Evolutionary conservation across 441 rosid genomes (phyloP).

Genomic region (Manihot esculenta): DNA sequence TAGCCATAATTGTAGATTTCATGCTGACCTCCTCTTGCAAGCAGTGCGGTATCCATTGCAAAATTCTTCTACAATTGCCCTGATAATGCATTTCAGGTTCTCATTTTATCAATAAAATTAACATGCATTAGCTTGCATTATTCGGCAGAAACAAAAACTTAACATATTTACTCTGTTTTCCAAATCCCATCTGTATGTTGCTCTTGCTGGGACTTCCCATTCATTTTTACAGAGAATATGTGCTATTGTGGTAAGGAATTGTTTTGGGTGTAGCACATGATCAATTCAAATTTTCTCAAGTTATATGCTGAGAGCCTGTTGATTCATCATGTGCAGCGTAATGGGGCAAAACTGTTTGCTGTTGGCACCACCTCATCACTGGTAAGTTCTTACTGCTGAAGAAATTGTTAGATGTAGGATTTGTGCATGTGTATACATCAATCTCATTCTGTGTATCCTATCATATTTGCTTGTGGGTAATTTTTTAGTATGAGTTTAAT

Average conservation of each 20-base stretch:
- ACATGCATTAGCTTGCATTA: background rate
- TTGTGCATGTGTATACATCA: background rate
- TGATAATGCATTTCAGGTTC: slow-evolving; percentile 79
- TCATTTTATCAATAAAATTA: background rate
- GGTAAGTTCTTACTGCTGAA: slow-evolving; percentile 41
- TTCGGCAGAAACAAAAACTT: background rate
- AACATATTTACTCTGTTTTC: slow-evolving; percentile 11
- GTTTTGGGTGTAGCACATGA: background rate
- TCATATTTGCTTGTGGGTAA: too few relatives aligned
- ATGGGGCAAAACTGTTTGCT: slow-evolving; percentile 88
- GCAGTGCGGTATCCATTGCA: slow-evolving; percentile 52
- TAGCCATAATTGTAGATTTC: slow-evolving; percentile 82
- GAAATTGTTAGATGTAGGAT: background rate
- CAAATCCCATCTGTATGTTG: slow-evolving; percentile 52
- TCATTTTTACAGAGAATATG: slow-evolving; percentile 78
- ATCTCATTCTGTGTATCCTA: too few relatives aligned
- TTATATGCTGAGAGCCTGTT: slow-evolving; percentile 1
- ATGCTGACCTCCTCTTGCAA: slow-evolving; percentile 74
- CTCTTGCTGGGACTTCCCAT: slow-evolving; percentile 83
- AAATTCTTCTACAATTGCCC: slow-evolving; percentile 65
- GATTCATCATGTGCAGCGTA: slow-evolving; percentile 56
- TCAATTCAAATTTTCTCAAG: background rate
- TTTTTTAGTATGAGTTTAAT: too few relatives aligned
- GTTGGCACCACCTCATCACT: slow-evolving; percentile 88
- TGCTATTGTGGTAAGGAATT: slow-evolving; percentile 65